Base-by-base conservation (phyloP, 805 yeast genomes). In the Lachancea quebecensis region DNA sequence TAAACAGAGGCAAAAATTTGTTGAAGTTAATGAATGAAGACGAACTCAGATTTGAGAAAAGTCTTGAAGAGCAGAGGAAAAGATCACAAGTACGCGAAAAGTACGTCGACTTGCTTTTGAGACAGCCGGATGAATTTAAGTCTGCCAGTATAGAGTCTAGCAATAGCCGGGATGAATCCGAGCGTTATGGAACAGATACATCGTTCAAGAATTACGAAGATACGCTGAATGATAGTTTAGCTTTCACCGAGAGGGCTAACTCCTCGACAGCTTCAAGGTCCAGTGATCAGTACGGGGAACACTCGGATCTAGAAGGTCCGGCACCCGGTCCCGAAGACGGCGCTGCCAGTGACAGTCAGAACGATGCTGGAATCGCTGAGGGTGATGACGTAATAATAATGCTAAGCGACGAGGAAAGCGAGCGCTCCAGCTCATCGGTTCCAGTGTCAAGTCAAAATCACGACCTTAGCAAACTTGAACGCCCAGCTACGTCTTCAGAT, bases 1-100 rank as follows among this genome's bases (percentile, higher is more conserved):
- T 61, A 15, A 30, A 36, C 12, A 56, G 54, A 46, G 64, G 64
- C 12, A 54, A 50, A 28, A 36, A 46, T 12, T 49, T 58, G 17
- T 45, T 60, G 33, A 44, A 49, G 11, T 38, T 52, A 2, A 16
- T 56, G 18, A 38, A 46, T 14, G 50, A 50, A 11, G 56, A 46
- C 9, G 54, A 51, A 15, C 32, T n/a, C 8, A 40, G 33, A 6
- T 53, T 51, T 25, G 45, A 49, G 15, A 32, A 38, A 12, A 50
- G 48, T 27, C 32, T 56, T n/a, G 42, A 39, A 16, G 46, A 45
- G 25, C 50, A 51, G 34, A 37, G 33, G 6, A 29, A 38, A 27
- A 39, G 36, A 10, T 30, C 33, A 4, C 16, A 40, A 34, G n/a
- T 34, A 3, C 43, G 38, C 17, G 43, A 40, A 15, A 27, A 32